Base-by-base conservation (phyloP, 257 asterid species). In the Marsdenia floribunda region DNA sequence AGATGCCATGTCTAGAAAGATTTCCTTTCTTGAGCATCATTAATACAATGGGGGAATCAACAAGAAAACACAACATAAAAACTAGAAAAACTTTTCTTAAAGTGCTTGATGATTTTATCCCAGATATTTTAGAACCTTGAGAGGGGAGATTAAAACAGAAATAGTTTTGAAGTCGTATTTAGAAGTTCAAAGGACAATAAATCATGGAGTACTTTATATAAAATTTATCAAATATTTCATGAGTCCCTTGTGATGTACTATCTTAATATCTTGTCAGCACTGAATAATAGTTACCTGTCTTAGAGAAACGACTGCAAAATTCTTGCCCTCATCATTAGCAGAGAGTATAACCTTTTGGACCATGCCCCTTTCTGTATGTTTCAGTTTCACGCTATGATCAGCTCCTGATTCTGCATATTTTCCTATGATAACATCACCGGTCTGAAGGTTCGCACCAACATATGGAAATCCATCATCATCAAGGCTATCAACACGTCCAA, bases 391-490 rank as follows among this genome's bases (percentile, higher is more conserved):
- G 74, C 97, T 95, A 42, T 95, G 94, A 78, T 95, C 99, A 16
- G 87, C 79, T 47, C 97, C 96, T 2, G 97, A 81, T 60, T 90
- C 92, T 33, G 98, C 80, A 75, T 80, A 88, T 79, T 92, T 95
- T 14, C 99, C 98, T 2, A 95, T 95, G 70, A 92, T 86, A 35
- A 92, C 87, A 81, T 95, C 98, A 38, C 97, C 97, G 0, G 90
- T 88, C 81, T 92, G 96, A 64, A 95, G 88, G 79, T 88, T 90
- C 11, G 99, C 99, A 37, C 97, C 98, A 64, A 95, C 68, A 35
- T 70, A 92, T 2, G 99, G 99, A 76, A 95, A 87, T 4, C 99
- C 99, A 81, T 95, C 99, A 76, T 95, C 99, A 15, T 95, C 99
- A 4, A 95, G 89, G 80, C 90, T 86, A 85, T 94, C 96, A 55